A percentile compares a stretch with the other conserved stretches of the same genome.
Evolutionary conservation across 208 protist species (phyloP).

Genomic region (Wallacemonas collosoma): DNA sequence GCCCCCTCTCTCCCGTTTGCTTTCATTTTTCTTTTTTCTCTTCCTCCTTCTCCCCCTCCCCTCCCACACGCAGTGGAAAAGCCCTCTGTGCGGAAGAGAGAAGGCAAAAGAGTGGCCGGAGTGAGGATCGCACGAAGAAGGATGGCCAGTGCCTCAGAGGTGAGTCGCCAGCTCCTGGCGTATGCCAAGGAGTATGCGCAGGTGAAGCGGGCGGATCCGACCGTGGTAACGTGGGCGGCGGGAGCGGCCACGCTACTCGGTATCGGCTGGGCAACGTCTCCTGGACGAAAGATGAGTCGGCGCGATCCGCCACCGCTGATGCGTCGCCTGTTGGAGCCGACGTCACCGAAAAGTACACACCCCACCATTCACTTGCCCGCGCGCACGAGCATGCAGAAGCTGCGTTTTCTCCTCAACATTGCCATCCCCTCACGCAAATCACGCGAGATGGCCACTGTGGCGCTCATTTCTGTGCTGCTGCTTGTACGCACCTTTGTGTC

Average conservation of each 20-base stretch:
- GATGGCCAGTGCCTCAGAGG: background rate
- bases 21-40: no score
- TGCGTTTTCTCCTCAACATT: conserved; percentile 49
- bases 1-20: no score
- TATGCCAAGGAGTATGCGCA: conserved; percentile 37
- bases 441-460: conserved; percentile 38
- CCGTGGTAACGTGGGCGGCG: conserved; percentile 35
- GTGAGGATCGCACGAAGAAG: background rate
- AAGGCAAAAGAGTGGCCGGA: no score
- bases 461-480: conserved; percentile 41
- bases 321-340: background rate
- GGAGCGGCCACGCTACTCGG: conserved; percentile 31
- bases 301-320: conserved; percentile 4
- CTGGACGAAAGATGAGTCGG: conserved; percentile 7
- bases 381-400: conserved; percentile 12
- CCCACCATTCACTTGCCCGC: background rate
- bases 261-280: conserved; percentile 28
- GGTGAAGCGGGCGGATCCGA: conserved; percentile 28
- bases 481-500: conserved; percentile 46
- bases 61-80: no score
- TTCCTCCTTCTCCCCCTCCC: no score
- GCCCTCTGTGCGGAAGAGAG: no score
- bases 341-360: background rate
- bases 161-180: background rate
- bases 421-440: conserved; percentile 44